Percentiles rank a stretch among this genome's conserved stretches.
phyloP scores from a whole-genome alignment of 2,329 filamentous ascomycete species.

The Exophiala sideris region DNA sequence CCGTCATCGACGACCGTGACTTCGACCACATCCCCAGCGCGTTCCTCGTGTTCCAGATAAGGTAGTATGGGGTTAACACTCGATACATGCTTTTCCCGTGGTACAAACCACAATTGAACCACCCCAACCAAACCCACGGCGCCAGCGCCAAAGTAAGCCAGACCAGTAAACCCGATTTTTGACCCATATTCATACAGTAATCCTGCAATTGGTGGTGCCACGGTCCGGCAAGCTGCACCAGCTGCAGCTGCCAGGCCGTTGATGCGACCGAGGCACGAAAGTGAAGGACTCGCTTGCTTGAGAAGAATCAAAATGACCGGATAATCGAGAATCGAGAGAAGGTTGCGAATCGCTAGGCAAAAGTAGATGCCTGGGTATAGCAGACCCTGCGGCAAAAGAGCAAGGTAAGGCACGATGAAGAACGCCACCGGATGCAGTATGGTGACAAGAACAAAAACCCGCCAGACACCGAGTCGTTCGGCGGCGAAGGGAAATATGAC shows the following conservation, averaged over 20 bases:
- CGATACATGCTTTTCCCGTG: conserved; percentile 45
- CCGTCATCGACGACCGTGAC: conserved; percentile 23
- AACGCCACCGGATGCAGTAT: conserved; percentile 65
- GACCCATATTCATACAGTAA: conserved; percentile 63
- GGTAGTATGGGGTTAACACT: conserved; percentile 37
- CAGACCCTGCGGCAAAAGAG: conserved; percentile 52
- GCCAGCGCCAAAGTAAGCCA: conserved; percentile 61
- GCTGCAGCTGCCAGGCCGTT: conserved; percentile 70
- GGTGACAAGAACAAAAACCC: conserved; percentile 62
- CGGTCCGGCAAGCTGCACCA: conserved; percentile 66
- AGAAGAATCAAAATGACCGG: conserved; percentile 68
- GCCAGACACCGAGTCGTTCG: conserved; percentile 64
- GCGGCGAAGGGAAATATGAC: conserved; percentile 66
- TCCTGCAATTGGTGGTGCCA: conserved; percentile 66
- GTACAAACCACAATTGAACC: conserved; percentile 56
- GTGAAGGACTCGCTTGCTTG: conserved; percentile 66
- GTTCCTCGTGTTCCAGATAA: conserved; percentile 27
- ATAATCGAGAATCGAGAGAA: conserved; percentile 66
- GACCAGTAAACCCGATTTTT: conserved; percentile 55
- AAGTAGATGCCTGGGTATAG: conserved; percentile 62
- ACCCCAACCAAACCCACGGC: conserved; percentile 55
- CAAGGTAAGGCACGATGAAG: conserved; percentile 66
- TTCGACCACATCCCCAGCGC: conserved; percentile 25
- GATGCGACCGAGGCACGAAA: conserved; percentile 63
- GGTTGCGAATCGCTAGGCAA: conserved; percentile 63